These are phyloP conservation scores for Thermomyces lanuginosus DNA, from an alignment of 2,329 filamentous ascomycete species.

Conservation along the genomic window DNA sequence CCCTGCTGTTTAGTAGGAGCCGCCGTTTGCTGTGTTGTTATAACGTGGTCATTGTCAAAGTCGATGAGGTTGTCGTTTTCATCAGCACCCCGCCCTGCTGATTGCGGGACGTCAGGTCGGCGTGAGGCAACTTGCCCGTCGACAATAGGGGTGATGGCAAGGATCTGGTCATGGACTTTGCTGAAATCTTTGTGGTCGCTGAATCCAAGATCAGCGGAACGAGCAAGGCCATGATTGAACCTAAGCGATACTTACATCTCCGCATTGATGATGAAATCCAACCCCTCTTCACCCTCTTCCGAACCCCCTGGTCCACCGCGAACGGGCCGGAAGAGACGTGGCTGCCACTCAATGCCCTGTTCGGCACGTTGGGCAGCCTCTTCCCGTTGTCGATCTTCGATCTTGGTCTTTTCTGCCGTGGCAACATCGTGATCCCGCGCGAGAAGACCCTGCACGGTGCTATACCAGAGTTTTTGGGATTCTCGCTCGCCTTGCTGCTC, in stretches of 20 bases:
- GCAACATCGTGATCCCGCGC: constrained; percentile 73
- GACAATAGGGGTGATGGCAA: constrained; percentile 71
- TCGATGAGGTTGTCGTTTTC: constrained; percentile 13
- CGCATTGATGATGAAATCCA: constrained; percentile 91
- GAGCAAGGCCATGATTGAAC: not conserved
- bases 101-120: constrained; percentile 38
- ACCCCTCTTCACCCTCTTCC: constrained; percentile 69
- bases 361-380: constrained; percentile 68
- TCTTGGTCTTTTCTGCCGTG: constrained; percentile 89
- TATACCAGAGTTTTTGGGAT: constrained; percentile 73
- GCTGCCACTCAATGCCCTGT: constrained; percentile 72
- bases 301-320: constrained; percentile 51
- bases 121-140: constrained; percentile 50
- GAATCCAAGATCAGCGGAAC: constrained; percentile 1
- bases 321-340: constrained; percentile 66
- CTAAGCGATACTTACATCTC: constrained; percentile 45
- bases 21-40: constrained; percentile 1
- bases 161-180: constrained; percentile 63
- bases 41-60: constrained; percentile 6
- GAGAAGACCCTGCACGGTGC: constrained; percentile 65
- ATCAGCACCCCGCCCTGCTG: constrained; percentile 3
- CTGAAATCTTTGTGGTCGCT: constrained; percentile 50
- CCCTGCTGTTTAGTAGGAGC: too few relatives aligned
- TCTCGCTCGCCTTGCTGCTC: constrained; percentile 80
- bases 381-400: constrained; percentile 81